These are phyloP conservation scores for Kregervanrija pseudodelftensis DNA, from an alignment of 805 yeast genomes.

Conservation along the genomic window DNA sequence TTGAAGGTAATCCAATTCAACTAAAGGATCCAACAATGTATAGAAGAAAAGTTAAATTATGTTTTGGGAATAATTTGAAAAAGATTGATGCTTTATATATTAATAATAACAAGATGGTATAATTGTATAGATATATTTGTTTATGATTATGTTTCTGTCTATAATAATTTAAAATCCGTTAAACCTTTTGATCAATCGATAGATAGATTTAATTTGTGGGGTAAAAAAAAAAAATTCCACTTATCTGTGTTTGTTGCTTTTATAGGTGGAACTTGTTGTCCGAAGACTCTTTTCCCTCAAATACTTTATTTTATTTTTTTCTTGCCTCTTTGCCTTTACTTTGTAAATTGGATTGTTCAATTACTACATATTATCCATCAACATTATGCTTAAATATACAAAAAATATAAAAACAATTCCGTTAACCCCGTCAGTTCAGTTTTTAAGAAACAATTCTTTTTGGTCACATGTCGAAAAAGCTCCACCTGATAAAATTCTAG, in stretches of 20 bases:
- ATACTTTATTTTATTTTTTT: too few relatives aligned
- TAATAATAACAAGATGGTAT: constrained; percentile 6
- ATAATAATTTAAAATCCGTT: too few relatives aligned
- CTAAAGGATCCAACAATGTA: constrained; percentile 66
- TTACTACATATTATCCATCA: too few relatives aligned
- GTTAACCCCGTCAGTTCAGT: neutral
- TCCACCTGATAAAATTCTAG: constrained; percentile 83
- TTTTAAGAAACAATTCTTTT: constrained; percentile 10
- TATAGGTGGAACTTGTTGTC: too few relatives aligned
- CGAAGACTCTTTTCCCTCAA: too few relatives aligned
- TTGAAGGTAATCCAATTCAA: constrained; percentile 91
- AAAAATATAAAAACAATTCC: neutral
- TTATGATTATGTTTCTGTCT: neutral
- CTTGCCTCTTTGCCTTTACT: too few relatives aligned
- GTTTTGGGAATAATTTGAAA: constrained; percentile 59
- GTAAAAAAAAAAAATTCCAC: too few relatives aligned
- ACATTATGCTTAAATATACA: neutral
- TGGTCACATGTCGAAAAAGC: constrained; percentile 34
- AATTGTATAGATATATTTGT: neutral
- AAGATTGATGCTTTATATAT: constrained; percentile 88
- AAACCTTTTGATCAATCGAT: too few relatives aligned
- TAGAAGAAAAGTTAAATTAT: constrained; percentile 71
- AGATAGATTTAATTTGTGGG: too few relatives aligned
- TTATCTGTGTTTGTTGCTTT: too few relatives aligned
- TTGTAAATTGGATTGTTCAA: too few relatives aligned